These are phyloP conservation scores for Teunomyces funiuensis DNA, from an alignment of 805 yeast species.

Conservation along the genomic window DNA sequence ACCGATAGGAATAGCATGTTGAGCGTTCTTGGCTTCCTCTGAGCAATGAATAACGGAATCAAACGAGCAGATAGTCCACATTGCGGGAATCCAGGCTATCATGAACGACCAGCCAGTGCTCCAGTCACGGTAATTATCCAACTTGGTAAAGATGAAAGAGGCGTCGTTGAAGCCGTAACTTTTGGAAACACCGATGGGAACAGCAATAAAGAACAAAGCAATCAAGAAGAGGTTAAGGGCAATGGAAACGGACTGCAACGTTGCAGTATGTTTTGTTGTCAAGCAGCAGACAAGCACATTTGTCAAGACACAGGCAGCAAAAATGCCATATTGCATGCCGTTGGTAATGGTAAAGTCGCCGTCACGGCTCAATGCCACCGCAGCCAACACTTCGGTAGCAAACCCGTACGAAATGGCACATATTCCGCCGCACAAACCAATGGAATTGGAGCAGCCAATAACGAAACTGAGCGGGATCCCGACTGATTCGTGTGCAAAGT, in stretches of 20 bases:
- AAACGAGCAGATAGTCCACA: constrained; percentile 76
- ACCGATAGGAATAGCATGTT: constrained; percentile 63
- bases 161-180: constrained; percentile 36
- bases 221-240: constrained; percentile 53
- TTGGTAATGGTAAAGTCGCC: constrained; percentile 55
- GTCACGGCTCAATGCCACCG: constrained; percentile 53
- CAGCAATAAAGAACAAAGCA: constrained; percentile 56
- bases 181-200: constrained; percentile 56
- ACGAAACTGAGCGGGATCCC: constrained; percentile 58
- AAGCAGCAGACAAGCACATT: constrained; percentile 55
- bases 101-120: constrained; percentile 59
- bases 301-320: constrained; percentile 56
- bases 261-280: constrained; percentile 57
- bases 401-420: constrained; percentile 73
- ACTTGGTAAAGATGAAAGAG: constrained; percentile 53
- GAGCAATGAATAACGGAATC: constrained; percentile 73
- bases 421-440: constrained; percentile 65
- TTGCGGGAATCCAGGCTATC: constrained; percentile 61
- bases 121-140: constrained; percentile 54
- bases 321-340: constrained; percentile 62
- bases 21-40: constrained; percentile 67
- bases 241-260: constrained; percentile 60
- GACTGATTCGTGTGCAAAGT: constrained; percentile 57
- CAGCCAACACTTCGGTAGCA: constrained; percentile 57
- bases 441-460: constrained; percentile 66